Evolutionary conservation across 2,329 filamentous ascomycete species (phyloP), one percentile per base, ranked within the genome.

Genomic region (Fusarium irregulare): DNA sequence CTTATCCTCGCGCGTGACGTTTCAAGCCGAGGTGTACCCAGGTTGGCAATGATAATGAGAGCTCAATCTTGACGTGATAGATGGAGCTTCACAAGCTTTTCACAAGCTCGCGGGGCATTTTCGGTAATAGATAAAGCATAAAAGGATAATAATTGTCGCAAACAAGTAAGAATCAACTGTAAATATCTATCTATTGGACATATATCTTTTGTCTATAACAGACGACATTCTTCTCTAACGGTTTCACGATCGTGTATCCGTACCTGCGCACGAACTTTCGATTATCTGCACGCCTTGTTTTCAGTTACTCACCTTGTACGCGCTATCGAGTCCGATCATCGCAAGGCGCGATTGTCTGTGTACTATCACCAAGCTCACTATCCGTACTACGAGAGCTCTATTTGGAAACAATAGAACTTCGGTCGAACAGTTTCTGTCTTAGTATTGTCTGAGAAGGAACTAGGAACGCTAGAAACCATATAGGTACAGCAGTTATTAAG

Each of bases 41-140:
- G 66, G 55, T 27, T 49, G 58, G 63, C 23, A 51, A 54, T 41
- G 40, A 44, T 28, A 58, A 44, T 20, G 64, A 53, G 40, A 68
- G 53, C 57, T 68, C 49, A 30, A 51, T 59, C 21, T 67, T 53
- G 64, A 64, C 46, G 56, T 53, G 55, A 61, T 41, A 21, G 49
- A 53, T 60, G 48, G 63, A 57, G 63, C 45, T 64, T 70, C 67
- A 70, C 67, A 70, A 70, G 67, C 66, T 67, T 70, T 70, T 70
- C 67, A 70, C 67, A 59, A 70, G 67, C 66, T 54, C 46, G 40
- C 48, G 61, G 58, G 46, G 45, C 27, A 60, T 63, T 70, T 63
- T 70, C 67, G 62, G 62, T 69, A 57, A 66, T 20, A 30, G 62
- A 48, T 13, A 62, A 67, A 56, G 45, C 67, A 70, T 70, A 70